A percentile compares a stretch with the other conserved stretches of the same genome.
Evolutionary conservation across 2,329 filamentous ascomycete genomes (phyloP).

Genomic region (Pseudovirgaria hyperparasitica): DNA sequence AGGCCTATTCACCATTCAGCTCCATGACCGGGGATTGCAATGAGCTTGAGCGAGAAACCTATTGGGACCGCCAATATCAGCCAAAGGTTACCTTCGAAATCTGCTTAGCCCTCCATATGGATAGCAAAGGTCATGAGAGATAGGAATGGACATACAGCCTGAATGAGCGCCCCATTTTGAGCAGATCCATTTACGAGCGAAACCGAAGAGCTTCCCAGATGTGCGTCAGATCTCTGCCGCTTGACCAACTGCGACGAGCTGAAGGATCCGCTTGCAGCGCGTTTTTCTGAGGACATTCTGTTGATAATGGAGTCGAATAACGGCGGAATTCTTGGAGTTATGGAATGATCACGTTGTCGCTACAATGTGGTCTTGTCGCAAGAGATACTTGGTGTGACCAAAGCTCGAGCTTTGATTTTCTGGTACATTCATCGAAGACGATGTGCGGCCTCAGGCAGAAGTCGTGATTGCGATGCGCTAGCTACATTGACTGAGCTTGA

Average conservation of each 20-base stretch:
- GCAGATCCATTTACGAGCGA: constrained; percentile 43
- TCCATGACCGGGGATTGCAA: constrained; percentile 92
- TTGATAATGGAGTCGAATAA: constrained; percentile 1
- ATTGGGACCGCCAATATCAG: constrained; percentile 20
- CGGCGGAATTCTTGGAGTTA: no score
- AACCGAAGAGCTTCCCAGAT: constrained; percentile 41
- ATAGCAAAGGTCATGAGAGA: constrained; percentile 29
- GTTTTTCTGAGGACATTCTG: constrained; percentile 80
- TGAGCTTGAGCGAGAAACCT: constrained; percentile 69
- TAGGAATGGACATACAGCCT: constrained; percentile 45
- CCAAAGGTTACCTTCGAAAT: constrained; percentile 7
- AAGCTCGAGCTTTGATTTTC: no score
- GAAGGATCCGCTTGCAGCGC: constrained; percentile 76
- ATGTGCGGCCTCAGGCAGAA: no score
- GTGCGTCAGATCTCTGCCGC: constrained; percentile 62
- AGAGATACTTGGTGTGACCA: no score
- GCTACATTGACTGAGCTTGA: no score
- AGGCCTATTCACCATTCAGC: constrained; percentile 50
- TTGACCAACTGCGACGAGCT: constrained; percentile 74
- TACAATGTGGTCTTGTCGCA: no score
- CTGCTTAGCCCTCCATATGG: constrained; percentile 11
- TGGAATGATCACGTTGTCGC: no score
- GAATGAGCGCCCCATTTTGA: constrained; percentile 50
- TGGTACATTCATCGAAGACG: no score
- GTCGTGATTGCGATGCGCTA: no score